These are phyloP conservation scores for Dissophora globulifera DNA, from an alignment of 192 early-diverging fungal species.

Conservation along the genomic window DNA sequence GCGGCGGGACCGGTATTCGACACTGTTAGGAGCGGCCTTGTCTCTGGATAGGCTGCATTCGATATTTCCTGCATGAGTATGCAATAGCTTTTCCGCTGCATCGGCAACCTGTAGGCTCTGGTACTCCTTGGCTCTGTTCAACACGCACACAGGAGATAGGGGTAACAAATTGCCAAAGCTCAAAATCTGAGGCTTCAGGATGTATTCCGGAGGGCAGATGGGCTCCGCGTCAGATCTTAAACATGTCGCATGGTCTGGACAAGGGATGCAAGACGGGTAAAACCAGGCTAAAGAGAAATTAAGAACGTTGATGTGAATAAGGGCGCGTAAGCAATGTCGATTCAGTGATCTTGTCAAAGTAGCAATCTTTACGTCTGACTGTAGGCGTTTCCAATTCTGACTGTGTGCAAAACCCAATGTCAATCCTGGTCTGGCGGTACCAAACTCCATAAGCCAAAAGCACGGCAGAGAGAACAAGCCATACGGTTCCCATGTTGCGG, in stretches of 20 bases:
- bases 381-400: conserved; percentile 6
- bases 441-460: conserved; percentile 44
- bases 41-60: conserved; percentile 42
- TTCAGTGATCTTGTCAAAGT: neutral
- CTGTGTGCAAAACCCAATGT: conserved; percentile 42
- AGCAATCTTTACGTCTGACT: neutral
- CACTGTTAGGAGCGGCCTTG: conserved; percentile 14
- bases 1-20: conserved; percentile 12
- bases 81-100: conserved; percentile 42
- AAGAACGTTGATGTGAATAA: no score
- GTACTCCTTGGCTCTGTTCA: conserved; percentile 56
- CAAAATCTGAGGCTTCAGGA: conserved; percentile 41
- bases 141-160: conserved; percentile 44
- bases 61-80: conserved; percentile 45
- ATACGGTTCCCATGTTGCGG: neutral
- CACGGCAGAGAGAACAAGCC: conserved; percentile 4
- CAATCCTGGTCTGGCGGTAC: conserved; percentile 47
- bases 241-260: conserved; percentile 54
- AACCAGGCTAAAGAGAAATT: conserved; percentile 22
- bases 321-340: no score
- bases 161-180: conserved; percentile 55
- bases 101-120: conserved; percentile 41
- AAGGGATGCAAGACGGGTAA: conserved; percentile 56
- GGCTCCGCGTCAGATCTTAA: conserved; percentile 20
- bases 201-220: conserved; percentile 47